Percentiles rank a stretch among this genome's conserved stretches.
phyloP scores from a whole-genome alignment of 78 protist species.

The Planoprotostelium fungivorum region DNA sequence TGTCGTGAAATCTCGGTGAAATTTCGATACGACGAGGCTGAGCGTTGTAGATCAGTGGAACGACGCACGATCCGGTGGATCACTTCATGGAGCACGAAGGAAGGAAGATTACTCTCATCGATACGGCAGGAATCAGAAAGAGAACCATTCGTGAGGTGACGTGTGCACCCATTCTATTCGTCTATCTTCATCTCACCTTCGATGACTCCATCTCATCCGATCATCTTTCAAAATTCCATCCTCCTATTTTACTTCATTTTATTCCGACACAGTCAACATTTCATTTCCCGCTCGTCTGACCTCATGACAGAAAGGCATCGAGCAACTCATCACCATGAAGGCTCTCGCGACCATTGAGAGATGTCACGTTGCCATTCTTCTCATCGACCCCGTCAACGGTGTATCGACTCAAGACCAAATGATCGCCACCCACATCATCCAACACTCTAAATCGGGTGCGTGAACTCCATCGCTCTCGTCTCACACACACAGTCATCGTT shows the following conservation, averaged over 20 bases:
- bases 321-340: conserved; percentile 40
- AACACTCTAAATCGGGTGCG: conserved; percentile 9
- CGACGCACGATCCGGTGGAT: conserved; percentile 76
- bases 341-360: conserved; percentile 61
- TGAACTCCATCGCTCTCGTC: background rate
- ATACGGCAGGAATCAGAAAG: conserved; percentile 73
- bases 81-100: conserved; percentile 19
- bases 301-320: conserved; percentile 21
- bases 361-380: conserved; percentile 42
- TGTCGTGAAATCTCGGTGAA: background rate
- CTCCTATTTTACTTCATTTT: too few species aligned
- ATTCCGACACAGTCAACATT: too few species aligned
- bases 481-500: conserved; percentile 13
- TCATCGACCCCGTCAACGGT: conserved; percentile 63
- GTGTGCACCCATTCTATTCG: background rate
- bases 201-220: background rate
- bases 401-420: conserved; percentile 50
- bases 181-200: background rate
- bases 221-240: background rate
- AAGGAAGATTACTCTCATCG: conserved; percentile 33
- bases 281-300: background rate
- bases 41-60: conserved; percentile 33
- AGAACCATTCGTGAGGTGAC: conserved; percentile 23
- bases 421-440: conserved; percentile 27
- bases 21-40: too few species aligned